Evolutionary conservation across 179 eudicot genomes (phyloP), one percentile per base, ranked within the genome.

Genomic region (Spinacia oleracea): DNA sequence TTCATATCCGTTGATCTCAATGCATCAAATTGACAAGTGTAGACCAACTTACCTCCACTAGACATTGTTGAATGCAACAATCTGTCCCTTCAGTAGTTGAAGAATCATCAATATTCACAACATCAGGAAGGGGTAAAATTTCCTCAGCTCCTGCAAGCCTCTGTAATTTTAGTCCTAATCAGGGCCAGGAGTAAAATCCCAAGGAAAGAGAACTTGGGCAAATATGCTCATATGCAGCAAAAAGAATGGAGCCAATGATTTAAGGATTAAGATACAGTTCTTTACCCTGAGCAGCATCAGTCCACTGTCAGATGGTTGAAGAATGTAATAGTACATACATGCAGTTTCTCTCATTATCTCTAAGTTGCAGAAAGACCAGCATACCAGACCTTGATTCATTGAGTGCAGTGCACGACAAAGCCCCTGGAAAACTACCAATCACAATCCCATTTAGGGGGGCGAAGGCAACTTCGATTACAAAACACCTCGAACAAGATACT

Each of bases 81-180:
- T 82, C 82, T 72, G 85, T 83, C 82, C 88, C 91, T 80, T 82
- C 83, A 34, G 79, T 72, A 60, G 77, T 58, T 79, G 87, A 79
- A 82, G 85, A 74, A 74, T 83, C 80, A 74, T 78, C 80, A 62
- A 80, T 84, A 78, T 86, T 83, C 56, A 71, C 81, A 80, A 71
- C 81, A 80, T 87, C 86, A 20, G 91, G 93, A 77, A 84, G 34
- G 75, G 94, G 90, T 75, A 91, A 83, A 34, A 88, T 71, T 83
- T 93, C 97, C 83, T 93, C 98, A 70, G 92, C 85, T 84, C 88
- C 92, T 67, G 92, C 89, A 72, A 93, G 93, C 43, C 97, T 74
- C 98, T 93, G 93, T 89, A 84, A 64, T 78, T 79, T 72, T 43
- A 74, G 56, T 55, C 67, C 67, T 35, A 64, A 6, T 75, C 43